Conservation (phyloP, 2,329 filamentous ascomycete genomes). For the Colletotrichum horii region DNA sequence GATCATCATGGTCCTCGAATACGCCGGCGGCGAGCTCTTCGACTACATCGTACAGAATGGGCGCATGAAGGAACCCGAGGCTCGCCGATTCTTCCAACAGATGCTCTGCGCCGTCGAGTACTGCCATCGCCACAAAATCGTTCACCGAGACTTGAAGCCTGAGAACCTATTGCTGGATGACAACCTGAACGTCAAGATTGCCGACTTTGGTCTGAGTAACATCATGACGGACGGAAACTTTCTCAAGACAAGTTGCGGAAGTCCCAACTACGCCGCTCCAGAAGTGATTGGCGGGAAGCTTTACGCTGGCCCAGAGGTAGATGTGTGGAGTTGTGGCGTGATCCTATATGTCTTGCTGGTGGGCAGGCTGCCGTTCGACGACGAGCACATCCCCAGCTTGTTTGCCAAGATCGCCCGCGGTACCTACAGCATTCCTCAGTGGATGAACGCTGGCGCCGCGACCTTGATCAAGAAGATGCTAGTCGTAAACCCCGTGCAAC, state of each 20-base stretch:
- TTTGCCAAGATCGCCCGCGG: slow-evolving; percentile 98
- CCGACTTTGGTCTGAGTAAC: slow-evolving; percentile 97
- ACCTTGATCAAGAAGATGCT: slow-evolving; percentile 90
- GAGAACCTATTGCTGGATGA: slow-evolving; percentile 96
- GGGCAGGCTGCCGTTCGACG: slow-evolving; percentile 90
- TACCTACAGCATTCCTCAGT: slow-evolving; percentile 89
- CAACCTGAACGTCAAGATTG: slow-evolving; percentile 97
- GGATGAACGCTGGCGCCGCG: slow-evolving; percentile 85
- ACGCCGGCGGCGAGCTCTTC: slow-evolving; percentile 94
- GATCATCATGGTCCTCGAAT: slow-evolving; percentile 99
- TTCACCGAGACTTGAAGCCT: slow-evolving; percentile 95
- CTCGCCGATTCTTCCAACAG: slow-evolving; percentile 98
- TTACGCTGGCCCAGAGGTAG: slow-evolving; percentile 96
- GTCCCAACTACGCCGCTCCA: slow-evolving; percentile 96
- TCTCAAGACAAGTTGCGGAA: slow-evolving; percentile 96
- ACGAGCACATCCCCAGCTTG: slow-evolving; percentile 95
- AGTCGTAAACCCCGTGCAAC: slow-evolving; percentile 91
- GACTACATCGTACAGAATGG: slow-evolving; percentile 97
- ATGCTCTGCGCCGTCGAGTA: slow-evolving; percentile 99
- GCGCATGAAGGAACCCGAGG: slow-evolving; percentile 87
- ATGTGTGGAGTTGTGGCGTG: slow-evolving; percentile 97
- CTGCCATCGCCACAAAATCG: slow-evolving; percentile 98
- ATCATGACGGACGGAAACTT: slow-evolving; percentile 99
- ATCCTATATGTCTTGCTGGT: slow-evolving; percentile 86
- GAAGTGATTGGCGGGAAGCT: slow-evolving; percentile 98